Conservation (phyloP, 495 filamentous ascomycete species). For the Cercophora sp. region DNA sequence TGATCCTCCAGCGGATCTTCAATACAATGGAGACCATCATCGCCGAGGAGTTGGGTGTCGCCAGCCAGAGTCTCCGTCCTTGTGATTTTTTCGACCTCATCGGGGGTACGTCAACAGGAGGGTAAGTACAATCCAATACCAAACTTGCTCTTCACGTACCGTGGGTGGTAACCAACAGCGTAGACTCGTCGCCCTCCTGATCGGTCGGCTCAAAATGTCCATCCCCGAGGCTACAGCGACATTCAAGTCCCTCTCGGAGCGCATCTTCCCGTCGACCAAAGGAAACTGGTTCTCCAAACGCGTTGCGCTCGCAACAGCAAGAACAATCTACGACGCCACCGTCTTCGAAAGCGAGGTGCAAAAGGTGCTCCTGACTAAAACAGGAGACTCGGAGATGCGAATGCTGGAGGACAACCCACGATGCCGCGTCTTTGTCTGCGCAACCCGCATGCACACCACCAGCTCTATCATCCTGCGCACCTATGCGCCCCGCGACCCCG, state of each 20-base stretch:
- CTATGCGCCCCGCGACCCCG: not conserved
- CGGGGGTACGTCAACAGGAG: slow-evolving; percentile 1
- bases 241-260: slow-evolving; percentile 2
- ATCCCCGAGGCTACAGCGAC: not conserved
- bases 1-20: slow-evolving; percentile 3
- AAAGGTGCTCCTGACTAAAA: not conserved
- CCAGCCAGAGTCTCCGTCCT: not conserved
- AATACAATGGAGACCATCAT: slow-evolving; percentile 4
- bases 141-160: not conserved
- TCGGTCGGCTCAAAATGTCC: not conserved
- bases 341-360: not conserved
- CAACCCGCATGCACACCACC: slow-evolving; percentile 2
- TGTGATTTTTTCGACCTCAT: slow-evolving; percentile 3
- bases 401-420: not conserved
- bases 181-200: not conserved
- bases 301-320: not conserved
- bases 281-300: slow-evolving; percentile 1
- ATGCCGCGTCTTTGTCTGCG: slow-evolving; percentile 4
- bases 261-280: not conserved
- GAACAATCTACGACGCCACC: slow-evolving; percentile 1
- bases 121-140: not conserved
- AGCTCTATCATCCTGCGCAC: not conserved
- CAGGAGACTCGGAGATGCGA: not conserved
- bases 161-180: not conserved
- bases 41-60: not conserved